phyloP scores from a whole-genome alignment of 345 rosid genomes.

The Noccaea caerulescens region DNA sequence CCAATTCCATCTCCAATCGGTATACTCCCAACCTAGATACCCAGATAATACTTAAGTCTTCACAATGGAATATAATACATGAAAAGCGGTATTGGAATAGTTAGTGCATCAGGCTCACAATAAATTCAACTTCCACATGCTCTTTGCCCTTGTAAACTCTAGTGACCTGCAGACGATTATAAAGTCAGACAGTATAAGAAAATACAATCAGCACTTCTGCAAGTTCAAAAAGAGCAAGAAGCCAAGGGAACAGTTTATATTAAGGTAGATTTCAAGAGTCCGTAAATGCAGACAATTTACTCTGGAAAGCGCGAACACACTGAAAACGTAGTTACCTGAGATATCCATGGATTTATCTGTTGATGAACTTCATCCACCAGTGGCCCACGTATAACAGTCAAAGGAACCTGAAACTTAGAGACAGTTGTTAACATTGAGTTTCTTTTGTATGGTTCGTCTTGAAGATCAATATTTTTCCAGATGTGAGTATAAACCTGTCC shows the following conservation, averaged over 20 bases:
- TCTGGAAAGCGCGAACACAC: conserved; percentile 12
- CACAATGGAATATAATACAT: conserved; percentile 20
- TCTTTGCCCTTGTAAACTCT: conserved; percentile 84
- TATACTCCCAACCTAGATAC: conserved; percentile 65
- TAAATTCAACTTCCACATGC: conserved; percentile 93
- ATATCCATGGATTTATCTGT: conserved; percentile 78
- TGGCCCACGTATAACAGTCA: conserved; percentile 73
- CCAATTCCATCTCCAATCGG: conserved; percentile 75
- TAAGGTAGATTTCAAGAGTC: conserved; percentile 22
- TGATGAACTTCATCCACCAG: conserved; percentile 88
- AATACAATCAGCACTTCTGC: conserved; percentile 26
- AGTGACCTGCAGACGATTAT: conserved; percentile 57
- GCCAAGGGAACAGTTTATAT: conserved; percentile 5
- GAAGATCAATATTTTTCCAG: conserved; percentile 8
- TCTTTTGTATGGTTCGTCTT: conserved; percentile 18
- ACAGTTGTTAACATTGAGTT: conserved; percentile 18
- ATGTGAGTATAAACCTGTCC: conserved; percentile 58
- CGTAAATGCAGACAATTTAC: conserved; percentile 9
- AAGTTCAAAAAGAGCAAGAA: conserved; percentile 16
- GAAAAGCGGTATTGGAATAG: conserved; percentile 9
- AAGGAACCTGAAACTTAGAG: conserved; percentile 58
- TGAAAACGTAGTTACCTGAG: conserved; percentile 60
- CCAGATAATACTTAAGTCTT: conserved; percentile 21
- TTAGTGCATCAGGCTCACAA: conserved; percentile 58
- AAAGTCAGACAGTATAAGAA: conserved; percentile 25